Base-by-base conservation (phyloP, 2,329 filamentous ascomycete species). In the Xylaria sp. region DNA sequence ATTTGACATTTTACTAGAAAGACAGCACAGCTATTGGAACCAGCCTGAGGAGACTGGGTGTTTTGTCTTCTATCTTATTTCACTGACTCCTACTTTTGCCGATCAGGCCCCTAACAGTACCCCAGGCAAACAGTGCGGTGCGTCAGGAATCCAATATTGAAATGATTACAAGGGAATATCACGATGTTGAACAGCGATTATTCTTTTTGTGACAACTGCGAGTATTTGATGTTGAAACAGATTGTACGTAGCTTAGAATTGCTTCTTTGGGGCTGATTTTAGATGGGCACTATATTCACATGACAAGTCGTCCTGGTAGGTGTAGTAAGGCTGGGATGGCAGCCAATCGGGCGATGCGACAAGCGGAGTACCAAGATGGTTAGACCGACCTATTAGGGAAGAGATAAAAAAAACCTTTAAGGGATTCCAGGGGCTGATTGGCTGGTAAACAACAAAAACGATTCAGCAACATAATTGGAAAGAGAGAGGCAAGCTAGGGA, bases 351-450 rank as follows among this genome's bases (percentile, higher is more conserved):
- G 52, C 49, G 25, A 52, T 39, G 60, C 33, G 39, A 62, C 33
- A 54, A 48, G 61, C 23, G 20, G 28, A 62, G 54, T 58, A 57
- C 60, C 60, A 67, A 70, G 67, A 46, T 51, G 33, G 46, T 60
- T 28, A 60, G 61, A 62, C 56, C n/a, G 55, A 23, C 65, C 61
- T 65, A 54, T 67, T 12, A 67, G 25, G 39, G 49, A 46, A 28
- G 10, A 55, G 65, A 59, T 67, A 59, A 68, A 67, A 65, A 64
- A 55, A 56, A 64, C 49, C 46, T 57, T 41, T 13, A 67, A 39
- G 61, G 51, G 13, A 43, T 43, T 41, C 43, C 8, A 41, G 48
- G 64, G 57, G 56, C 12, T 67, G 68, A 64, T 70, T 67, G 66
- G 66, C 20, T 59, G 48, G 41, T 33, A 8, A 8, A 49, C 3